phyloP scores from a whole-genome alignment of 2,329 filamentous ascomycete genomes.

The Hypoxylon sp. region DNA sequence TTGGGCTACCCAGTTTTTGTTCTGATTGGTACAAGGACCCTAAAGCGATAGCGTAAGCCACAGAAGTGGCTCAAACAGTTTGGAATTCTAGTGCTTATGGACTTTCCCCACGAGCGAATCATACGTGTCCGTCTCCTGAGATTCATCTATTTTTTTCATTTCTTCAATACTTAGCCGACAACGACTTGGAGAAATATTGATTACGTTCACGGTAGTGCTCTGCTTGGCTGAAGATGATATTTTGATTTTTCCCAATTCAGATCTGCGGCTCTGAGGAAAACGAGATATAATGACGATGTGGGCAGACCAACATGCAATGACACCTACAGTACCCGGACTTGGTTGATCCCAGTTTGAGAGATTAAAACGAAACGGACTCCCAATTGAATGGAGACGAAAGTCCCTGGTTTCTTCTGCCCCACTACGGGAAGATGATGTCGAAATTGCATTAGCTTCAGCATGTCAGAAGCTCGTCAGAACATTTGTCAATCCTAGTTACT shows the following conservation, averaged over 20 bases:
- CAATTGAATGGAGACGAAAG: slow-evolving; percentile 23
- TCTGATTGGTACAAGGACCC: neutral
- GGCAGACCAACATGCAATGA: slow-evolving; percentile 9
- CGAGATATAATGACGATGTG: slow-evolving; percentile 30
- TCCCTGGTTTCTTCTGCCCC: slow-evolving; percentile 34
- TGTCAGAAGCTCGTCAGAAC: slow-evolving; percentile 39
- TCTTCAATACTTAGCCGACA: slow-evolving; percentile 38
- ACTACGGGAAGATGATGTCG: slow-evolving; percentile 43
- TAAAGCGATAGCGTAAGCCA: slow-evolving; percentile 14
- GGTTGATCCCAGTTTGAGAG: slow-evolving; percentile 19
- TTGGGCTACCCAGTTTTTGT: neutral
- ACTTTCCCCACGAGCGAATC: slow-evolving; percentile 33
- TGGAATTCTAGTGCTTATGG: slow-evolving; percentile 1
- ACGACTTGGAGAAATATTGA: slow-evolving; percentile 22
- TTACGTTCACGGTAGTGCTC: slow-evolving; percentile 25
- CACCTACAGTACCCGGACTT: slow-evolving; percentile 9
- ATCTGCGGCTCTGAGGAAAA: slow-evolving; percentile 46
- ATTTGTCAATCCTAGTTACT: slow-evolving; percentile 4
- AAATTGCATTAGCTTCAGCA: slow-evolving; percentile 44
- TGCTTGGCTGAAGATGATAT: slow-evolving; percentile 31
- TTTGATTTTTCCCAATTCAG: slow-evolving; percentile 40
- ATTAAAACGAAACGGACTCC: neutral
- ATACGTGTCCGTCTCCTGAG: slow-evolving; percentile 29
- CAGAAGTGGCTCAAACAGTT: slow-evolving; percentile 24
- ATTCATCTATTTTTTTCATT: slow-evolving; percentile 36